These are phyloP conservation scores for Irpex lacteus DNA, from an alignment of 1,284 basidiomycete species.

Conservation along the genomic window DNA sequence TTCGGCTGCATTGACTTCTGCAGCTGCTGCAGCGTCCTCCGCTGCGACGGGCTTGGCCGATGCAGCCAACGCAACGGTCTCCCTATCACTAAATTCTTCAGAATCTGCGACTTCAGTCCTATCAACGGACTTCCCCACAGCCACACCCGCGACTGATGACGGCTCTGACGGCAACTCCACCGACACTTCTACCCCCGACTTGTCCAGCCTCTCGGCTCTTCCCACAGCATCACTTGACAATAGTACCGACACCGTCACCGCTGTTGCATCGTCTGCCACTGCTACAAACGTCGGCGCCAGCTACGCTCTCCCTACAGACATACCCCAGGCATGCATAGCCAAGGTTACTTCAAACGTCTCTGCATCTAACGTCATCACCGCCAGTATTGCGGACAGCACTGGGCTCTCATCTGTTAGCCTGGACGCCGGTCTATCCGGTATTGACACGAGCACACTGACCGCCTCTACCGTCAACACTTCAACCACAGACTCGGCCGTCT, in stretches of 20 bases:
- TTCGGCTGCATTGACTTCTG: not conserved
- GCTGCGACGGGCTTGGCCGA: conserved; percentile 8
- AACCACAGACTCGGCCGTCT: not conserved
- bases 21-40: not conserved
- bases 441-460: conserved; percentile 1
- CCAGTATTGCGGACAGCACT: conserved; percentile 1
- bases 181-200: not conserved
- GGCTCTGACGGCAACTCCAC: conserved; percentile 4
- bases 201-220: not conserved
- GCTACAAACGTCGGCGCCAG: conserved; percentile 6
- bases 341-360: conserved; percentile 1
- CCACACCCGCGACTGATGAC: conserved; percentile 6
- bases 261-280: not conserved
- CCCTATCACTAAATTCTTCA: not conserved
- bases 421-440: not conserved
- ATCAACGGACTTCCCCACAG: not conserved
- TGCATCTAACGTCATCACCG: not conserved
- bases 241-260: conserved; percentile 1
- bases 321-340: conserved; percentile 16
- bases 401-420: not conserved
- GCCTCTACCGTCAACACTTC: not conserved
- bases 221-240: conserved; percentile 3
- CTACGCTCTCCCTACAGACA: conserved; percentile 11
- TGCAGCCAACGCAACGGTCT: not conserved
- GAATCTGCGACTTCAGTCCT: not conserved